Evolutionary conservation across 805 yeast genomes (phyloP), one percentile per base, ranked within the genome.

Genomic region (Nakazawaea ishiwadae): DNA sequence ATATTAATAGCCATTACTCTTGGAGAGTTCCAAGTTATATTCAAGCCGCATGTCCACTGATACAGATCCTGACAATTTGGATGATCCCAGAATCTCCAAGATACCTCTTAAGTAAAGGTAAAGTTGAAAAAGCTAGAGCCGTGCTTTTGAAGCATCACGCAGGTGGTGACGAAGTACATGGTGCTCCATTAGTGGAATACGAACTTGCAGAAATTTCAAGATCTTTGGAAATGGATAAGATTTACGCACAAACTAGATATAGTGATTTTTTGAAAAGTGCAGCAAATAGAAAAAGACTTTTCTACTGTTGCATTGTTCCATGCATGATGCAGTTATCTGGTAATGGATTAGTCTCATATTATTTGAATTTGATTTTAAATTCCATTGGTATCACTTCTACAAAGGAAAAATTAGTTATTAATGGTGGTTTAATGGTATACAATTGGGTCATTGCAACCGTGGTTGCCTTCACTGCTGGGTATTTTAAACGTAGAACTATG

Each of bases 321-420:
- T 47, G 55, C 23, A 51, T 68, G 46, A 62, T 62, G 69, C n/a
- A n/a, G n/a, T n/a, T n/a, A n/a, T n/a, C n/a, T n/a, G n/a, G n/a
- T n/a, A n/a, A n/a, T n/a, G n/a, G n/a, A n/a, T n/a, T n/a, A n/a
- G n/a, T n/a, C n/a, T n/a, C n/a, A n/a, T n/a, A n/a, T n/a, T n/a
- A n/a, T 55, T 59, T 75, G 47, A 60, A 62, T 39, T 63, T 64
- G 51, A 79, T 74, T 17, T 65, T 77, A 48, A 52, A 56, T 44
- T 65, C 77, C 12, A 73, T 77, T 53, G 81, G 82, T 43, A 69
- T 75, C 51, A 73, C 75, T 37, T 62, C 61, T 9, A 58, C 67
- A 15, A 54, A 55, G 27, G 55, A 58, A 37, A 75, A 77, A 54
- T 65, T 75, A 39, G 54, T 68, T 44, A 71, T 75, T 53, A 76